These are phyloP conservation scores for Hygrocybe coccinea DNA, from an alignment of 768 basidiomycete genomes.

Conservation along the genomic window DNA sequence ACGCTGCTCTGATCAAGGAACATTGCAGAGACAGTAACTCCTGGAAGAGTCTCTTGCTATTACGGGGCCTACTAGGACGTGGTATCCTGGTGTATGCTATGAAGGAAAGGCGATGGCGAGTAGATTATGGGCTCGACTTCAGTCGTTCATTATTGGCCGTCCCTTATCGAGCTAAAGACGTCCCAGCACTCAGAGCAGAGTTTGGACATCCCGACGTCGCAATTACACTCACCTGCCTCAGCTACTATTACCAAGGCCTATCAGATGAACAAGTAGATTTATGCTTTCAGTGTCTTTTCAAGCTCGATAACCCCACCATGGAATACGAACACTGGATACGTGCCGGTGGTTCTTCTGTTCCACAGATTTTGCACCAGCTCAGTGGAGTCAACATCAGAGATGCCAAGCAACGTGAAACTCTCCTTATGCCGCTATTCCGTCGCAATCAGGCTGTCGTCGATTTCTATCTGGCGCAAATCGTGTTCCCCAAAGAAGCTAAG, in stretches of 20 bases:
- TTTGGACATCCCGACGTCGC: conserved; percentile 52
- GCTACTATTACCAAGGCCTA: conserved; percentile 48
- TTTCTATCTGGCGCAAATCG: conserved; percentile 43
- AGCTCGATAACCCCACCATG: conserved; percentile 36
- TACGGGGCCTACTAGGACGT: conserved; percentile 41
- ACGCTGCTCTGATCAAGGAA: conserved; percentile 12
- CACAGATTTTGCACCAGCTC: conserved; percentile 25
- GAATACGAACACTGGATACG: conserved; percentile 41
- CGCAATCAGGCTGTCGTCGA: conserved; percentile 37
- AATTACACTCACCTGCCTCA: conserved; percentile 42
- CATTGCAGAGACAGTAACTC: conserved; percentile 13
- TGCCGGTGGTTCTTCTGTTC: conserved; percentile 19
- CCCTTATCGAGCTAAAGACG: conserved; percentile 50
- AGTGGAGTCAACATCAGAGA: conserved; percentile 43
- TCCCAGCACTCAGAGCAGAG: conserved; percentile 42
- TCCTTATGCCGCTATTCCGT: conserved; percentile 33
- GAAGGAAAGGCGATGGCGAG: conserved; percentile 42
- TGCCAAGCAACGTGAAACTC: conserved; percentile 21
- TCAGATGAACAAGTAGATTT: conserved; percentile 32
- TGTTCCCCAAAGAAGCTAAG: conserved; percentile 49
- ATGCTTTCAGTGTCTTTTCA: conserved; percentile 36
- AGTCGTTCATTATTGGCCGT: conserved; percentile 44
- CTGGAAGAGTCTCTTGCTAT: conserved; percentile 38
- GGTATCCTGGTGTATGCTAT: conserved; percentile 39
- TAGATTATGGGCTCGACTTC: conserved; percentile 46